Evolutionary conservation across 441 rosid genomes (phyloP).

Genomic region (Jatropha podagrica): DNA sequence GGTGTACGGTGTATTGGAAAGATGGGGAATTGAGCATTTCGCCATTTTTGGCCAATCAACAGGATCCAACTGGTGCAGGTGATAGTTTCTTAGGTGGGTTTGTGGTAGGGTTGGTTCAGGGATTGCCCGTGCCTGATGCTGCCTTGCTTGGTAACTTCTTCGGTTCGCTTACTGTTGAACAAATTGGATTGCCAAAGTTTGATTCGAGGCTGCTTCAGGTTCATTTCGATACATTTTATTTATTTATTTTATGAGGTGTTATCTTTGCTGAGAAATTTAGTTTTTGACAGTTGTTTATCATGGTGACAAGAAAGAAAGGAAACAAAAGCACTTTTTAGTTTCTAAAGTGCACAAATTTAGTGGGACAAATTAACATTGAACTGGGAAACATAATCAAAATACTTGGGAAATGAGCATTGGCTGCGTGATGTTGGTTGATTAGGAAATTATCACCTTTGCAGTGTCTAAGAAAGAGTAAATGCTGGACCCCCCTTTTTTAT

Average conservation of each 20-base stretch:
- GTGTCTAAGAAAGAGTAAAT: not conserved
- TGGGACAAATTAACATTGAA: not conserved
- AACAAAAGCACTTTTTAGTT: not conserved
- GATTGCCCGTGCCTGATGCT: conserved; percentile 75
- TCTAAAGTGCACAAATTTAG: not conserved
- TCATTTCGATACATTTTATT: conserved; percentile 10
- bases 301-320: not conserved
- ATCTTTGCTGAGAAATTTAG: not conserved
- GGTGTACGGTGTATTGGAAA: conserved; percentile 58
- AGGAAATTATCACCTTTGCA: not conserved
- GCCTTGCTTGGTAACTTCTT: conserved; percentile 84
- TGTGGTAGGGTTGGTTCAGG: conserved; percentile 71
- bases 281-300: not conserved
- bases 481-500: not conserved
- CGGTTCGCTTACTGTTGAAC: conserved; percentile 81
- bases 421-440: not conserved
- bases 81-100: conserved; percentile 86
- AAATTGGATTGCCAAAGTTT: conserved; percentile 78
- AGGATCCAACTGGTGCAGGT: conserved; percentile 96
- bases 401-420: not conserved
- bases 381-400: not conserved
- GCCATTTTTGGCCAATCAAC: conserved; percentile 72
- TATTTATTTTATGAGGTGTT: not conserved
- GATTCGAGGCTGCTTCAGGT: conserved; percentile 68
- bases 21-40: conserved; percentile 46